Evolutionary conservation across 768 basidiomycete species (phyloP), one percentile per base, ranked within the genome.

Genomic region (Tulasnella sp.): DNA sequence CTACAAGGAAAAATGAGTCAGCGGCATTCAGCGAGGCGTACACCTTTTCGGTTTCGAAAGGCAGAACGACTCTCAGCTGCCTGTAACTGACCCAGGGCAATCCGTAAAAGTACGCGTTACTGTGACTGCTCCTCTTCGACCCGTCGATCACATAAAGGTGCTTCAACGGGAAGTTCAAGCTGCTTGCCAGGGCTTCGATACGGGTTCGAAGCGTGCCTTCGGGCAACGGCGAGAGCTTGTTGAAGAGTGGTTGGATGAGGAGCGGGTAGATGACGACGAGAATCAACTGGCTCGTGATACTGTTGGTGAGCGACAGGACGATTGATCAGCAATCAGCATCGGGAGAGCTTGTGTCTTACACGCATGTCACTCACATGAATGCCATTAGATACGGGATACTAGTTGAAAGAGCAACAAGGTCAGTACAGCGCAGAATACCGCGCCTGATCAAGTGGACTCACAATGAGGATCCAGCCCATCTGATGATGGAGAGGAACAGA

Each of bases 51-150:
- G 24, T 72, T 60, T 42, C 31, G 74, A 42, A 42, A 42, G 42
- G 28, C 9, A 77, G 50, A 37, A 7, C 34, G 18, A 44, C 37
- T 37, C 37, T 64, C 41, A 16, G 12, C 0, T 87, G 88, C 60
- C 75, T 34, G 2, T 2, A 37, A 20, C 18, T 74, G 80, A 95
- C 95, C 93, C 96, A 97, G 1, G 97, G 97, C 18, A 98, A 90
- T 80, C 97, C 97, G 82, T 96, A 98, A 89, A 98, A 98, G 88
- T 98, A 99, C n/a, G 97, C 97, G 83, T 98, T 98, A 83, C 93
- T 94, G 87, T 99, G 97, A 2, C 95, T 93, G 86, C 93, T 95
- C 74, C 97, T 92, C 88, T 98, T 98, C 48, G 94, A 96, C 41
- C 98, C 98, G 84, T 99, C 97, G 83, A 99, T 98, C 85, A 98